phyloP scores from a whole-genome alignment of 306 rosid genomes.

The Elaeagnus macrophylla region DNA sequence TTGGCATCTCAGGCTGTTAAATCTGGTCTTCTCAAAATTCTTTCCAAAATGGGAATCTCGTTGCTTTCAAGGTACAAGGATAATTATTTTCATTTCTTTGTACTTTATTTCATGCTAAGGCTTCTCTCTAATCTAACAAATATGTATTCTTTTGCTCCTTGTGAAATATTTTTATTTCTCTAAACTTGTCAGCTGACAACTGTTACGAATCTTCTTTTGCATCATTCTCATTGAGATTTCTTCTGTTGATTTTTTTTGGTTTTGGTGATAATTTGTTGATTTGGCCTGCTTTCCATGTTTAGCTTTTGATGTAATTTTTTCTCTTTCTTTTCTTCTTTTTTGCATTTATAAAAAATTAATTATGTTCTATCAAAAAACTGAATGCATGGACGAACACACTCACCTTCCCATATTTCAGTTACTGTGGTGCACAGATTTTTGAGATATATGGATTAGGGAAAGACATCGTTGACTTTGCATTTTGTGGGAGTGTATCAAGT shows the following conservation, averaged over 20 bases:
- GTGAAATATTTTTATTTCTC: not conserved
- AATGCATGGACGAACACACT: slow-evolving; percentile 19
- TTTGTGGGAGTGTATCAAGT: slow-evolving; percentile 81
- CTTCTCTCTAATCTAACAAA: not conserved
- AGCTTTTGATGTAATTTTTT: too few relatives aligned
- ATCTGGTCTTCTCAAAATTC: slow-evolving; percentile 92
- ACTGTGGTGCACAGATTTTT: slow-evolving; percentile 97
- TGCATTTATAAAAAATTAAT: too few relatives aligned
- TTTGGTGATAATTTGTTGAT: not conserved
- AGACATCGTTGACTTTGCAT: slow-evolving; percentile 84
- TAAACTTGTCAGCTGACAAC: not conserved
- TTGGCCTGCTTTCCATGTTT: not conserved
- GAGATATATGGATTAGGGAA: slow-evolving; percentile 90
- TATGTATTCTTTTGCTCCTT: not conserved
- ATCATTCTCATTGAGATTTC: too few relatives aligned
- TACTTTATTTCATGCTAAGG: too few relatives aligned
- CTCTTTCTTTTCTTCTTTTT: too few relatives aligned
- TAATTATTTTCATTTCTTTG: not conserved
- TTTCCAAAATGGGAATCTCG: slow-evolving; percentile 95
- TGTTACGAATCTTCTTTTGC: too few relatives aligned
- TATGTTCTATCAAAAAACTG: not conserved
- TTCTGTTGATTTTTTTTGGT: too few relatives aligned
- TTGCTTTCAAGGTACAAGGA: slow-evolving; percentile 74
- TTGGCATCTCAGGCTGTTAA: slow-evolving; percentile 64
- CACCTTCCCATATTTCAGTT: slow-evolving; percentile 44